A percentile compares a stretch with the other conserved stretches of the same genome.
phyloP scores from a whole-genome alignment of 1,284 basidiomycete genomes.

The Ustilago loliicola region DNA sequence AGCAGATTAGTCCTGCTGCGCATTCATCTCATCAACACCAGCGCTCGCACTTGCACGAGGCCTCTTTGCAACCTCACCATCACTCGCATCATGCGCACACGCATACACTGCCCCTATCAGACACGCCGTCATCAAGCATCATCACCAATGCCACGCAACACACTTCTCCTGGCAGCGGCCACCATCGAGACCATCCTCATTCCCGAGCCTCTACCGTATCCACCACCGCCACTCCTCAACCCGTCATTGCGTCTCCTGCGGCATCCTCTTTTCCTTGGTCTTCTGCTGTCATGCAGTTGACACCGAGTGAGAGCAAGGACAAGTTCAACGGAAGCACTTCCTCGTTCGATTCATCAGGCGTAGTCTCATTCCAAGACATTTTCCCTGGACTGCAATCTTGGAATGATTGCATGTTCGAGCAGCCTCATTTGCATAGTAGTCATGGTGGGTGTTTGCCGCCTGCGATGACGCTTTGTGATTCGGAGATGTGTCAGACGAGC shows the following conservation, averaged over 20 bases:
- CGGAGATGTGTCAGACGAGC: slow-evolving; percentile 21
- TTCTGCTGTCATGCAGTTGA: slow-evolving; percentile 9
- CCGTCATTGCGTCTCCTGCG: slow-evolving; percentile 19
- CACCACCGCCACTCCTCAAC: slow-evolving; percentile 33
- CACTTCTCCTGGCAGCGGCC: slow-evolving; percentile 19
- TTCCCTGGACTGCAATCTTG: slow-evolving; percentile 36
- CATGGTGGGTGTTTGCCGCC: slow-evolving; percentile 50
- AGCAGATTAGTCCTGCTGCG: slow-evolving; percentile 5
- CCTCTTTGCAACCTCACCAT: neutral
- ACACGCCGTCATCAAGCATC: slow-evolving; percentile 40
- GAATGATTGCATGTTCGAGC: slow-evolving; percentile 40
- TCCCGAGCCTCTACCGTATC: slow-evolving; percentile 38
- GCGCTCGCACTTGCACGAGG: neutral
- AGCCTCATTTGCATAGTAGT: slow-evolving; percentile 45
- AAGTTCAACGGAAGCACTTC: neutral
- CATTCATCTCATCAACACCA: slow-evolving; percentile 5
- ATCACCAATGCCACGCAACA: slow-evolving; percentile 26
- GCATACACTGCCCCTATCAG: slow-evolving; percentile 17
- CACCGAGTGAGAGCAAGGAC: slow-evolving; percentile 16
- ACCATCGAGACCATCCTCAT: neutral
- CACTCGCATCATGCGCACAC: neutral
- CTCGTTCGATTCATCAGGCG: slow-evolving; percentile 13
- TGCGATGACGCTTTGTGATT: slow-evolving; percentile 42
- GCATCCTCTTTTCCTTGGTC: slow-evolving; percentile 17
- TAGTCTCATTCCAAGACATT: slow-evolving; percentile 29